Evolutionary conservation across 345 rosid genomes (phyloP), one percentile per base, ranked within the genome.

Genomic region (Murraya koenigii): DNA sequence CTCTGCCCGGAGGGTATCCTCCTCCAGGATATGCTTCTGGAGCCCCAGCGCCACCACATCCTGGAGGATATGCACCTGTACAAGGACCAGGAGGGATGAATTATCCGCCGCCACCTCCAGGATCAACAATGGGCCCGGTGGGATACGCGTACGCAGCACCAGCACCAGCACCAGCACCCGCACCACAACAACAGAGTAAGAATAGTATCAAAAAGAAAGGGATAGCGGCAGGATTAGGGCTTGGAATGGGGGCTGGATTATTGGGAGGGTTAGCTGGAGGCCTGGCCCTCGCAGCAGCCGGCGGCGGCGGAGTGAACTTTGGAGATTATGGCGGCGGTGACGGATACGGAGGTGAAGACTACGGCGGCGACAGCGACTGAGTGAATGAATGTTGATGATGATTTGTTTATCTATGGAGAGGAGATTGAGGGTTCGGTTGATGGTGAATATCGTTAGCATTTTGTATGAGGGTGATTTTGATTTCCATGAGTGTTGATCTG

Each of bases 241-340:
- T 84, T 55, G 86, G 87, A 47, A 23, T 86, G 58, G 86, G 82
- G 3, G 89, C 86, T 30, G 87, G 86, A 33, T 66, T 82, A 65
- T 79, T 86, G 68, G 89, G 87, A 14, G 86, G 89, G 25, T 58
- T 82, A 9, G 69, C 47, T 20, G 69, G 28, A n/a, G 62, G 62
- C 71, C 56, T 86, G 80, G 58, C 49, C 49, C 49, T 44, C 13
- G 49, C 17, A 13, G 17, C 1, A 44, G 49, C 49, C 0, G 49
- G 49, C 49, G 49, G 17, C 15, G 35, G 35, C 35, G 32, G 32
- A 1, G 35, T 33, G 35, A 3, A 33, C 35, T 33, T 33, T 33
- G 35, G 35, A 33, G 35, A 33, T 33, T 33, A 33, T 33, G 35
- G 35, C 35, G 49, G 39, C 39, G 8, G 39, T 36, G 39, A 36